These are phyloP conservation scores for Hylodesmum podocarpum DNA, from an alignment of 306 rosid genomes.

Conservation along the genomic window DNA sequence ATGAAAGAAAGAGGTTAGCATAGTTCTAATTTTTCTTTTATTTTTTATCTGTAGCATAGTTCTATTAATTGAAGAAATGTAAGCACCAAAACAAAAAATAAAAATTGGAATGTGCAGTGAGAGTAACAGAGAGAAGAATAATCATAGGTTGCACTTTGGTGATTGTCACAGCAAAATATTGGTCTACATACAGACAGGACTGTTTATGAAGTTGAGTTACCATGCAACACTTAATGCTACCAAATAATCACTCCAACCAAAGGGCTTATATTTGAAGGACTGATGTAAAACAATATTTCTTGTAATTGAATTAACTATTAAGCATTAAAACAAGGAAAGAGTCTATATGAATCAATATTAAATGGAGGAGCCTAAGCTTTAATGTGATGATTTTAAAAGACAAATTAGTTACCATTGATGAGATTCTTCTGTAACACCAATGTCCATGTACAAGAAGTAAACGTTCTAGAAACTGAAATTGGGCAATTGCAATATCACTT, in stretches of 20 bases:
- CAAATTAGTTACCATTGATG: conserved; percentile 65
- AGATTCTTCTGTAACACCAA: conserved; percentile 97
- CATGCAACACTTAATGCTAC: neutral
- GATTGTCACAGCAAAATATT: neutral
- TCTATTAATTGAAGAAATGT: neutral
- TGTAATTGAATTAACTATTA: neutral
- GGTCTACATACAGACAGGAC: neutral
- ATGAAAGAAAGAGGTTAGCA: conserved; percentile 22
- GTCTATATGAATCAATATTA: neutral
- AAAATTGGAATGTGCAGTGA: neutral
- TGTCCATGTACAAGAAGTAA: conserved; percentile 95
- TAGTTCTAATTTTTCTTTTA: too few relatives aligned
- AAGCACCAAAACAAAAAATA: too few relatives aligned
- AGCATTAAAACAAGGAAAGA: conserved; percentile 21
- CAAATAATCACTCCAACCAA: neutral
- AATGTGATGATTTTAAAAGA: neutral
- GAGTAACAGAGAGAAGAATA: conserved; percentile 1
- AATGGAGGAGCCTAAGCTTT: neutral
- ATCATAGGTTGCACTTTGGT: neutral
- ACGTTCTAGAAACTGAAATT: conserved; percentile 84
- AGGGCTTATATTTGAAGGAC: neutral
- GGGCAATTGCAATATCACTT: conserved; percentile 90
- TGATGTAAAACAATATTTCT: neutral
- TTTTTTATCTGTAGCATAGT: too few relatives aligned
- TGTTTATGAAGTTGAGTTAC: neutral